Base-by-base conservation (phyloP, 2,329 filamentous ascomycete genomes). In the Paracoccidioides lutzii region DNA sequence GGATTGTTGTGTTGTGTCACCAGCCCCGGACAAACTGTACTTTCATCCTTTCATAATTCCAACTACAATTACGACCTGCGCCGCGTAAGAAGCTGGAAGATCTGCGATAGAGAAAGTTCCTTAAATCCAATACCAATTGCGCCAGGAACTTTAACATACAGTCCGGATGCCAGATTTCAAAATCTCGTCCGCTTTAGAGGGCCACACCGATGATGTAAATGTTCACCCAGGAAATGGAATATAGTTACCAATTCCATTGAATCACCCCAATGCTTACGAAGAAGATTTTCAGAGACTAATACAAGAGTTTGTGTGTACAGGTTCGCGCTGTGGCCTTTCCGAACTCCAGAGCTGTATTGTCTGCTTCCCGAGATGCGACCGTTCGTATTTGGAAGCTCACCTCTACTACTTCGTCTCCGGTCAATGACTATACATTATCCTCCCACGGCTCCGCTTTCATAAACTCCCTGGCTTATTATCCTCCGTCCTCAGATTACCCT, bases 121-220 rank as follows among this genome's bases (percentile, higher is more conserved):
- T 30, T 22, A 42, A 38, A 50, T 38, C 14, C 15, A 50, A 52
- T 10, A 41, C 15, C 4, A 46, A 6, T 32, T 52, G 28, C 32
- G 12, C 40, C 10, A 7, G 42, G 12, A 30, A 14, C n/a, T 14
- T 10, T 9, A 46, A 5, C 22, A n/a, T 30, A 33, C 9, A 15
- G 28, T 22, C 50, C 71, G 61, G 64, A 90, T 91, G 86, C 76
- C 79, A 71, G 85, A 90, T 69, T 97, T 89, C 79, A 95, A 91
- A 80, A 83, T 98, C 67, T 95, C 93, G 59, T 90, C 91, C 63
- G 87, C 88, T 67, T 80, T 98, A 62, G 76, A 83, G 63, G 91
- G 89, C 66, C 93, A 98, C 71, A 87, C 93, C 71, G 86, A 93
- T 70, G 93, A 98, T 82, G 93, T 96, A 78, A 73, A 84, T 71